Base-by-base conservation (phyloP, 306 rosid species). In the Vigna radiata region DNA sequence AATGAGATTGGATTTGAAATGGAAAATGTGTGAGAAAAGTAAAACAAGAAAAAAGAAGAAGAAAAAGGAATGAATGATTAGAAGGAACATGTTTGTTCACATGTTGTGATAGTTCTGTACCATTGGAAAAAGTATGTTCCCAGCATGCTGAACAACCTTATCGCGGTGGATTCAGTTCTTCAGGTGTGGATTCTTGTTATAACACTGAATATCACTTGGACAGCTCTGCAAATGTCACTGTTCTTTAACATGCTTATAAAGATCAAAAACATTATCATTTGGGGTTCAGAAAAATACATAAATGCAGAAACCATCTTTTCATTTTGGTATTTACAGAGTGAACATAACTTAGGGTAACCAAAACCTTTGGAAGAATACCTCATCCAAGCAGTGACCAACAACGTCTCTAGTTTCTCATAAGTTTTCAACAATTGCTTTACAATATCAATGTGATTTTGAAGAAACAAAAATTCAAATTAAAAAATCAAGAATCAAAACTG, bases 131-230 rank as follows among this genome's bases (percentile, higher is more conserved):
- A 77, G 76, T 72, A 62, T 89, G 93, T 89, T 73, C 31, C 87
- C 85, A 84, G 80, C 82, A 76, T 80, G 88, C 87, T 80, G 68
- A 81, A 83, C 86, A 83, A 62, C 31, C 69, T 79, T 76, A 69
- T 76, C 60, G 62, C 53, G 3, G 73, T 50, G 61, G 73, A 55
- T 81, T 70, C 47, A 54, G 19, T 52, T 76, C 47, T 39, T 43
- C 19, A 2, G 36, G 52, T 70, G 55, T 53, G 53, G 25, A 56
- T 41, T 70, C 53, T 50, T 56, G 47, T 29, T 52, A 31, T 6
- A n/a, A 52, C 6, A 41, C 17, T 4, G n/a, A 6, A 17, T 71
- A 37, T 62, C 58, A 23, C 37, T 36, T 60, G 47, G 48, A 39
- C 47, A 36, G 8, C 6, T 17, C n/a, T 70, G 72, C 52, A 73